Evolutionary conservation across 1,139 yeast species (phyloP).

Genomic region (Pichia inconspicua): DNA sequence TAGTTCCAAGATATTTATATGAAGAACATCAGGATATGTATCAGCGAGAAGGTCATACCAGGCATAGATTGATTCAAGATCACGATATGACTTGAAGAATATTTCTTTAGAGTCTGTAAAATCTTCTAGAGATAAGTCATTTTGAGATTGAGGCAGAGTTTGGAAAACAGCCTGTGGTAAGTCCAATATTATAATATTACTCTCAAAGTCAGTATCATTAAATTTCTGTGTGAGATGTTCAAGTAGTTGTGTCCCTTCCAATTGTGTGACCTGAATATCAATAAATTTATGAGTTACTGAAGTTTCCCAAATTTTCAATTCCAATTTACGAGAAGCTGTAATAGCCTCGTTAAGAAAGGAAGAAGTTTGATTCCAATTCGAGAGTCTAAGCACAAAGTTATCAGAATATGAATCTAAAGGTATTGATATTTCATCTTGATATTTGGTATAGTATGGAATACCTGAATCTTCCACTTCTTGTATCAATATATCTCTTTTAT

Average conservation of each 20-base stretch:
- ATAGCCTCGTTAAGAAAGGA: slow-evolving; percentile 14
- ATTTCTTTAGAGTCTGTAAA: slow-evolving; percentile 12
- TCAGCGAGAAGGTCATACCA: slow-evolving; percentile 59
- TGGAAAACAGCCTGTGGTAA: slow-evolving; percentile 49
- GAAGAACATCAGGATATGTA: slow-evolving; percentile 53
- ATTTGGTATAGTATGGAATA: slow-evolving; percentile 5
- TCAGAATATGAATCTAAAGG: slow-evolving; percentile 34
- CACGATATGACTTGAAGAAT: slow-evolving; percentile 67
- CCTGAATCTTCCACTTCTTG: not conserved
- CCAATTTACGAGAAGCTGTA: slow-evolving; percentile 24
- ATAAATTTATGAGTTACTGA: slow-evolving; percentile 29
- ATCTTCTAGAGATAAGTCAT: slow-evolving; percentile 14
- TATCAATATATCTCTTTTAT: not conserved
- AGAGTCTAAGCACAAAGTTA: slow-evolving; percentile 45
- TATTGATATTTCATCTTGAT: slow-evolving; percentile 1
- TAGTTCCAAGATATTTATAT: slow-evolving; percentile 58
- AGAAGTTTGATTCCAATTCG: slow-evolving; percentile 18
- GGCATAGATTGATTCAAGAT: slow-evolving; percentile 57
- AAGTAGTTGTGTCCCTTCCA: slow-evolving; percentile 16
- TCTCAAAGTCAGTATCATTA: slow-evolving; percentile 24
- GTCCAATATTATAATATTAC: slow-evolving; percentile 43
- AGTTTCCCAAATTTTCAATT: slow-evolving; percentile 34
- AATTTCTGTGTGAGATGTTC: slow-evolving; percentile 6
- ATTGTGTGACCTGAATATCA: slow-evolving; percentile 32
- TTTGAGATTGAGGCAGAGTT: slow-evolving; percentile 37